Evolutionary conservation across 805 yeast species (phyloP).

Genomic region (Yamadazyma insecticola): DNA sequence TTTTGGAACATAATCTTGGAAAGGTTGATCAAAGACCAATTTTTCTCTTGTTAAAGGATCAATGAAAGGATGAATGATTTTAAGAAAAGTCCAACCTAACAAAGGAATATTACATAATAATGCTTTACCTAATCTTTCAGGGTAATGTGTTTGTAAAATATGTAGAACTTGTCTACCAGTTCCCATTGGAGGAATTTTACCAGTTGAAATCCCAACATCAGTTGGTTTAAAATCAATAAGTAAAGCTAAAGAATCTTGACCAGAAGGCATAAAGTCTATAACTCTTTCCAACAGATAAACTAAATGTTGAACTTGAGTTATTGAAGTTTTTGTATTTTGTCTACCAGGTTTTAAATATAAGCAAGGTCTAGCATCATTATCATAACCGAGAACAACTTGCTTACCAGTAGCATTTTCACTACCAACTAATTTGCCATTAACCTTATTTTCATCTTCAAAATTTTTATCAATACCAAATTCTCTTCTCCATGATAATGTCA

Average conservation of each 20-base stretch:
- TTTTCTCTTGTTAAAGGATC: slow-evolving; percentile 95
- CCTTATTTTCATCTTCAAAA: slow-evolving; percentile 40
- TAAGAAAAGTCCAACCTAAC: slow-evolving; percentile 88
- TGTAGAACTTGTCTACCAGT: slow-evolving; percentile 89
- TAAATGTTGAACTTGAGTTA: slow-evolving; percentile 91
- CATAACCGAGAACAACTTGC: slow-evolving; percentile 86
- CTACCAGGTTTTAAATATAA: slow-evolving; percentile 89
- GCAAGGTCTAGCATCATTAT: slow-evolving; percentile 87
- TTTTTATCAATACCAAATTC: slow-evolving; percentile 64
- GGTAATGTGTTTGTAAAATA: slow-evolving; percentile 94
- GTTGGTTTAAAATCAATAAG: slow-evolving; percentile 89
- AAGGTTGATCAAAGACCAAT: slow-evolving; percentile 86
- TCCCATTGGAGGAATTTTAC: slow-evolving; percentile 82
- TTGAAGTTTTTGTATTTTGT: slow-evolving; percentile 88
- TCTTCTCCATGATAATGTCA: slow-evolving; percentile 88
- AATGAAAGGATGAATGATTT: slow-evolving; percentile 89
- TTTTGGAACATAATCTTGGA: slow-evolving; percentile 72
- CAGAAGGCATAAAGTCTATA: slow-evolving; percentile 92
- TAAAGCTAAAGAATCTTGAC: slow-evolving; percentile 90
- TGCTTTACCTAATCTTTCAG: slow-evolving; percentile 94
- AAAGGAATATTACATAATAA: slow-evolving; percentile 89
- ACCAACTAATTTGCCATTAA: slow-evolving; percentile 51
- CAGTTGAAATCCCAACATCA: slow-evolving; percentile 51
- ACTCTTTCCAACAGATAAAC: slow-evolving; percentile 91
- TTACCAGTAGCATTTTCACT: slow-evolving; percentile 89